phyloP scores from a whole-genome alignment of 2,329 filamentous ascomycete species.

The Ascomycota sp. region DNA sequence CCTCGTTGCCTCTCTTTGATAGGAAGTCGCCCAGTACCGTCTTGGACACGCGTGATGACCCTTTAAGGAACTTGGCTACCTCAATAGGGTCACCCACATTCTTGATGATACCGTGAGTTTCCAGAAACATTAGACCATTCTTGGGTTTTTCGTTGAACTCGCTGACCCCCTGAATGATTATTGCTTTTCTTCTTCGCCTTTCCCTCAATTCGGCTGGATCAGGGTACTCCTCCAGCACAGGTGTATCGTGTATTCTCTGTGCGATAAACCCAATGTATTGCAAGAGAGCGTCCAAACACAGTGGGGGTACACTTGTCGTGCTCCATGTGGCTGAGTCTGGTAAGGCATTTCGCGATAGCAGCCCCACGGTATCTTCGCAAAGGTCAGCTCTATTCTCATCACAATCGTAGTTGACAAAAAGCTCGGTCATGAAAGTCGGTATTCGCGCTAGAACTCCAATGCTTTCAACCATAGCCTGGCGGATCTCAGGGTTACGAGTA shows the following conservation, averaged over 20 bases:
- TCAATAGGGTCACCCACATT: conserved; percentile 50
- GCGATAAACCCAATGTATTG: conserved; percentile 82
- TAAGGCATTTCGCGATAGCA: conserved; percentile 81
- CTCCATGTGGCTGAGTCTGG: conserved; percentile 97
- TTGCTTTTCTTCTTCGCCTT: conserved; percentile 58
- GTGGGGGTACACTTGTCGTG: conserved; percentile 85
- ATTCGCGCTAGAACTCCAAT: conserved; percentile 80
- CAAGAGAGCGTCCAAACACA: conserved; percentile 79
- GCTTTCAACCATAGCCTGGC: conserved; percentile 96
- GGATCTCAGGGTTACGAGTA: conserved; percentile 73
- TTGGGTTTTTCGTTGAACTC: conserved; percentile 96
- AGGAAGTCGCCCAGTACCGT: conserved; percentile 78
- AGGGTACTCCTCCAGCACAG: conserved; percentile 40
- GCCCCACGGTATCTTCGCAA: conserved; percentile 84
- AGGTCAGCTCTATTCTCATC: conserved; percentile 77
- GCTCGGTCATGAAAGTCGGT: conserved; percentile 79
- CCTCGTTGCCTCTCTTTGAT: conserved; percentile 73
- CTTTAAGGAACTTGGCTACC: conserved; percentile 70
- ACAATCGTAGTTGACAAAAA: conserved; percentile 97
- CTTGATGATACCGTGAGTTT: conserved; percentile 65
- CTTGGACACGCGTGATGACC: conserved; percentile 74
- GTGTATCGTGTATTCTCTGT: conserved; percentile 55
- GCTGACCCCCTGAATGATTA: conserved; percentile 66
- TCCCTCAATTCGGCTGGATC: conserved; percentile 41
- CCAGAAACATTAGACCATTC: conserved; percentile 64